Base-by-base conservation (phyloP, 805 yeast genomes). In the Kodamaea restingae region DNA sequence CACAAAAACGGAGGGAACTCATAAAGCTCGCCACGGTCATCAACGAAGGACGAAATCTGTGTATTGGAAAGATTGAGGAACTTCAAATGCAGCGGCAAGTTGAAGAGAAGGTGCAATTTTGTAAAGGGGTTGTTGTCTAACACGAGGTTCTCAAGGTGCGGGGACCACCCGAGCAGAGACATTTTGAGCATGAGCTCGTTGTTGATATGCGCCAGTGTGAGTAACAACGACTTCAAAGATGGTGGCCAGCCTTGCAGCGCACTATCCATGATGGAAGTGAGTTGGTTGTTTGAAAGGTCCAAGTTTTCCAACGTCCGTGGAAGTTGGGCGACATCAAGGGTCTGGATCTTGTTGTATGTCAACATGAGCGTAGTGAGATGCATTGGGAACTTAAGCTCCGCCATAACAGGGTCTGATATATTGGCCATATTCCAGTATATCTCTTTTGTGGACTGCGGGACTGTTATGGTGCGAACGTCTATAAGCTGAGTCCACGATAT, bases 401-500 rank as follows among this genome's bases (percentile, higher is more conserved):
- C 27, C 7, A 52, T 41, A 6, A 33, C 38, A 3, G 18, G 15
- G 35, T 50, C 42, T 9, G 42, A 37, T 9, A 63, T 40, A 2
- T 58, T 58, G 4, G 60, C 52, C 40, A 47, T 49, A 38, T 65
- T 66, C 54, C 65, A 57, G 44, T 54, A 65, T 8, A 65, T 38
- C 12, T 64, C 58, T 4, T 40, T 38, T 7, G 63, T 39, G 2
- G 47, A 35, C 4, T 40, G 42, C 1, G 65, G 66, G 1, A 58
- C 36, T 0, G 35, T 20, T 12, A 66, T 42, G 1, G 62, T 52
- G 11, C 42, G 31, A n/a, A 60, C 45, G 32, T 59, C 51, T 2
- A 56, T 49, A 7, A 31, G 40, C 2, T 51, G 45, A 20, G 51
- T 51, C 72, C 72, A 66, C 8, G 71, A 65, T n/a, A 58, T 35